These are phyloP conservation scores for Aquilaria agallochum DNA, from an alignment of 441 rosid species.

Conservation along the genomic window DNA sequence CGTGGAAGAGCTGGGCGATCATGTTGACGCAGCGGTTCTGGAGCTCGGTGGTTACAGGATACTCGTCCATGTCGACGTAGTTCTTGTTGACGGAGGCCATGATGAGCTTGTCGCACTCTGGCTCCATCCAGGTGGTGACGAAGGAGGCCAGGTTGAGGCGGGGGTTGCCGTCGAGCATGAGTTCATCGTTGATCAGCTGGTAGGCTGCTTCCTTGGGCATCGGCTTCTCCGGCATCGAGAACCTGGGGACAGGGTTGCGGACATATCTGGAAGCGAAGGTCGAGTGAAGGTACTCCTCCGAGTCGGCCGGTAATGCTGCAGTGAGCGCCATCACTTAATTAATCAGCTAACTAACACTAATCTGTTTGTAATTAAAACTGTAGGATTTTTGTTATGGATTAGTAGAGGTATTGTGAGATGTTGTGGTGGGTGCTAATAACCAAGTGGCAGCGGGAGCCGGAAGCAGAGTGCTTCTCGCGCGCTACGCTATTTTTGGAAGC, in stretches of 20 bases:
- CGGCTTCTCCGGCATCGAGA: conserved; percentile 51
- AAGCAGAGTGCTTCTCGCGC: no score
- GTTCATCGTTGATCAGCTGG: conserved; percentile 71
- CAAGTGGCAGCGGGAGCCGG: no score
- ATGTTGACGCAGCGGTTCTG: conserved; percentile 66
- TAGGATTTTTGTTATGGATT: no score
- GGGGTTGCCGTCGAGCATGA: conserved; percentile 87
- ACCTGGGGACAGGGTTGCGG: conserved; percentile 56
- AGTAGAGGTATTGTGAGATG: no score
- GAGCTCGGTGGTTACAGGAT: conserved; percentile 84
- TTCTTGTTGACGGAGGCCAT: conserved; percentile 70
- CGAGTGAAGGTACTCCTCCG: conserved; percentile 39
- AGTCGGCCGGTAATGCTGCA: conserved; percentile 20
- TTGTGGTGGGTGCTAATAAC: no score
- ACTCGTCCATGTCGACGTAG: conserved; percentile 84
- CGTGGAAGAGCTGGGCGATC: conserved; percentile 48
- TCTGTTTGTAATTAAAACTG: no score
- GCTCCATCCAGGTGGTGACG: conserved; percentile 93
- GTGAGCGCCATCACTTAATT: conserved; percentile 33
- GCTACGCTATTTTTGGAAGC: no score
- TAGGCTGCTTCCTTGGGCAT: conserved; percentile 83
- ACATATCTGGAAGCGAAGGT: conserved; percentile 74
- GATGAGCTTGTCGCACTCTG: conserved; percentile 73
- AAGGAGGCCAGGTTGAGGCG: conserved; percentile 82
- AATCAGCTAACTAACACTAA: no score